Conservation (phyloP, 2,329 filamentous ascomycete species). For the Aspergillus amoenus region DNA sequence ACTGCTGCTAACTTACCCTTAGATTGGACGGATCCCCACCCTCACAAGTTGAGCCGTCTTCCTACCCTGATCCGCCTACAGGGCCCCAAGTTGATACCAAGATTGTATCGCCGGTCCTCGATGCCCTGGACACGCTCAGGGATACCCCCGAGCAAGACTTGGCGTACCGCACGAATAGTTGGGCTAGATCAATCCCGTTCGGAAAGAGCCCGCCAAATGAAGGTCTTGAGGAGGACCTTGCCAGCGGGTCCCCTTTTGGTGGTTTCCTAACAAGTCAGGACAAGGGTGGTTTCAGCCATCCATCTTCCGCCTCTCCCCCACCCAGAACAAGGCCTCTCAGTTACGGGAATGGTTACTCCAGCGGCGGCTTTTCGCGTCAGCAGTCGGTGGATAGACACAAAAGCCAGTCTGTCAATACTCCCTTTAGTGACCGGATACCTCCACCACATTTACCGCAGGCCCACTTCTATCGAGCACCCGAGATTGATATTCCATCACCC, state of each 20-base stretch:
- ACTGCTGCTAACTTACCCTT: conserved; percentile 4
- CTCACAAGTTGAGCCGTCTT: conserved; percentile 29
- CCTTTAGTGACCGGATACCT: conserved; percentile 46
- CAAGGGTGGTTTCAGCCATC: conserved; percentile 41
- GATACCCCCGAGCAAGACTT: conserved; percentile 35
- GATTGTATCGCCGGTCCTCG: conserved; percentile 39
- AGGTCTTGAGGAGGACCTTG: conserved; percentile 33
- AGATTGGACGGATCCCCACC: conserved; percentile 30
- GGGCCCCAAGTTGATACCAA: conserved; percentile 24
- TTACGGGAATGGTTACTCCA: conserved; percentile 40
- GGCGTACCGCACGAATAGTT: conserved; percentile 41
- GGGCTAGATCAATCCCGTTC: conserved; percentile 46
- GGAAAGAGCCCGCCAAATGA: conserved; percentile 46
- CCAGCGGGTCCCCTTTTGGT: conserved; percentile 40
- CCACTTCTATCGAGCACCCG: conserved; percentile 74
- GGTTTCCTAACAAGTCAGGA: conserved; percentile 40
- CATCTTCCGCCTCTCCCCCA: conserved; percentile 46
- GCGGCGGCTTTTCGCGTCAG: conserved; percentile 37
- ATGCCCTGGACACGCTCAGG: conserved; percentile 35
- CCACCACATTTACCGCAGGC: conserved; percentile 73
- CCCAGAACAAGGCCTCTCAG: conserved; percentile 43
- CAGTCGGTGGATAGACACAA: conserved; percentile 39
- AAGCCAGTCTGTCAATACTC: conserved; percentile 38
- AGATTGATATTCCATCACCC: conserved; percentile 61
- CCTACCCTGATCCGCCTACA: conserved; percentile 28